Evolutionary conservation across 2,329 filamentous ascomycete genomes (phyloP), one percentile per base, ranked within the genome.

Genomic region (Fusarium beomiforme): DNA sequence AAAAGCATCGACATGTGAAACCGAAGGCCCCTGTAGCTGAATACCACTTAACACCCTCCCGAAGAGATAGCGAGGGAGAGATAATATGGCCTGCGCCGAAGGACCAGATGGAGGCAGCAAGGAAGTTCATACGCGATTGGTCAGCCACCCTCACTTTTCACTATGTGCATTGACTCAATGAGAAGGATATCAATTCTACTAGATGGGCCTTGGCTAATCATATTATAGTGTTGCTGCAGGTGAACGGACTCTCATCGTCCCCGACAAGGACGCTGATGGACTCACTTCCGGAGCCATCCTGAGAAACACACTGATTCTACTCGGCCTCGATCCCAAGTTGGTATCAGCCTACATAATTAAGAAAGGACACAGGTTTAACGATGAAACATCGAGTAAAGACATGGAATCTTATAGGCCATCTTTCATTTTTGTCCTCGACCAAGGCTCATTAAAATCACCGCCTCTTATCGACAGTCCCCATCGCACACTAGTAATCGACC

Each of bases 241-340:
- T 8, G 24, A 87, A 60, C 82, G 80, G 37, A 87, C 86, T 2
- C 78, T 92, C 21, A 88, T 93, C 17, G 84, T 92, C 0, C 91
- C 91, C 0, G 90, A 92, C 75, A 92, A 92, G 74, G 90, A 92
- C 71, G 89, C 89, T 5, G 90, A 92, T 77, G 91, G 90, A 0
- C 81, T 93, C 6, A 87, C 87, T 4, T 88, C 90, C 4, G 91
- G 90, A 1, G 86, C 87, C 2, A 92, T 92, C 33, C 77, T 92
- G 4, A 82, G 88, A 59, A 87, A 86, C 59, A 91, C 89, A 0
- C 81, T 92, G 6, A 78, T 86, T 3, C 79, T 87, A 3, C 85
- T 92, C 1, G 90, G 90, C 4, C 83, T 92, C 1, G 78, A 85
- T 13, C 70, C 82, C 11, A 78, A 82, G 10, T 79, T 86, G 3